Conservation (phyloP, 2,329 filamentous ascomycete genomes). For the Cytospora paraplurivora region DNA sequence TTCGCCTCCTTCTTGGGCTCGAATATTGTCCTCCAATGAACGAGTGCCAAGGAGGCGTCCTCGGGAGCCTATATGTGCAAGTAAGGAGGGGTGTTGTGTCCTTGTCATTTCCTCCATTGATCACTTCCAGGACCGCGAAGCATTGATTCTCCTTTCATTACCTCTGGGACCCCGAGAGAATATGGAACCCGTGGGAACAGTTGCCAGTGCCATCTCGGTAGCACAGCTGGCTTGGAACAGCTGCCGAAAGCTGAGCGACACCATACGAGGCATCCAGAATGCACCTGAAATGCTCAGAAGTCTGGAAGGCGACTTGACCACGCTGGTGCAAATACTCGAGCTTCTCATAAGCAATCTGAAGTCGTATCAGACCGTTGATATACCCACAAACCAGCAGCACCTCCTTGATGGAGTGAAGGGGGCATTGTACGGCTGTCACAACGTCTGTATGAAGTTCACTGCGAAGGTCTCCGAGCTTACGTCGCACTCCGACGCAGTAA, state of each 20-base stretch:
- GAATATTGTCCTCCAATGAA: not conserved
- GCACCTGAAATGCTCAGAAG: not conserved
- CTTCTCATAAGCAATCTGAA: not conserved
- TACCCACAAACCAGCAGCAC: not conserved
- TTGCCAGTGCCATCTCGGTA: not conserved
- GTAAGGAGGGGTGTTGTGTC: not conserved
- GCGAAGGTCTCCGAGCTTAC: constrained; percentile 1
- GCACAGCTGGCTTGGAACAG: constrained; percentile 6
- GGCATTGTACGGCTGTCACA: constrained; percentile 4
- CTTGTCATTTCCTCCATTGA: too few species aligned
- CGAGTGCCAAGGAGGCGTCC: not conserved
- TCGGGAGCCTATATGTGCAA: not conserved
- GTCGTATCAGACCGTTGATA: too few species aligned
- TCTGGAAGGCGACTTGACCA: not conserved
- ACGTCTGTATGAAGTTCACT: not conserved
- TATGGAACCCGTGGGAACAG: not conserved
- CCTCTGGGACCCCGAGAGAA: too few species aligned
- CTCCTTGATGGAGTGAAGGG: constrained; percentile 1
- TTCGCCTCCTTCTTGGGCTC: not conserved
- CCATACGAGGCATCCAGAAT: not conserved
- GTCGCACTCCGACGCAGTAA: constrained; percentile 8
- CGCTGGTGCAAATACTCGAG: constrained; percentile 2
- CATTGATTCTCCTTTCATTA: not conserved
- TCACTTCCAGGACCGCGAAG: too few species aligned
- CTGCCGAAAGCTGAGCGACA: constrained; percentile 14